Conservation (phyloP, 2,329 filamentous ascomycete genomes). For the Neonectria magnoliae region DNA sequence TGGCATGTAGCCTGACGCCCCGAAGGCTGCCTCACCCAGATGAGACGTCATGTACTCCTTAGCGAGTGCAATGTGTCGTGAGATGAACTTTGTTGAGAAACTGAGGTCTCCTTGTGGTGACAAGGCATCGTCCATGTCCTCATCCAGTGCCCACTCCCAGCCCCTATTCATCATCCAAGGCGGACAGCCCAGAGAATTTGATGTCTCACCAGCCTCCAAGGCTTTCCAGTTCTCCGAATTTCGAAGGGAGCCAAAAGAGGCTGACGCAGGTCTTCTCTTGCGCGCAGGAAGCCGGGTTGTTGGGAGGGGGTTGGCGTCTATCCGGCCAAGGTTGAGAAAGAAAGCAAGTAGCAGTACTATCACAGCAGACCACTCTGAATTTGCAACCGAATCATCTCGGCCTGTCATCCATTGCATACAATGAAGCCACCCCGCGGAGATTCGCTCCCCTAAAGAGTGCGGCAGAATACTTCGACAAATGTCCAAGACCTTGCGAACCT, state of each 20-base stretch:
- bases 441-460: constrained; percentile 65
- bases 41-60: constrained; percentile 72
- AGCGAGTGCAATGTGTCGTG: constrained; percentile 66
- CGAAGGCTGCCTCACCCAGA: constrained; percentile 65
- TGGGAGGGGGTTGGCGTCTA: constrained; percentile 39
- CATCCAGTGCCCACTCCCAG: constrained; percentile 78
- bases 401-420: constrained; percentile 73
- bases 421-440: constrained; percentile 79
- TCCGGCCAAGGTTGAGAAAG: constrained; percentile 67
- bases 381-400: constrained; percentile 56
- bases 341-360: constrained; percentile 71
- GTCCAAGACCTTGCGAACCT: constrained; percentile 69
- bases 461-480: constrained; percentile 73
- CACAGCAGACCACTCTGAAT: constrained; percentile 76
- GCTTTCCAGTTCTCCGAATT: constrained; percentile 58
- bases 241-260: constrained; percentile 49
- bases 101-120: constrained; percentile 40
- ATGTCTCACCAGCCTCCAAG: constrained; percentile 58
- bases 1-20: constrained; percentile 70
- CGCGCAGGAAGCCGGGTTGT: constrained; percentile 44
- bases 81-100: constrained; percentile 54
- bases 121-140: constrained; percentile 52
- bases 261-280: constrained; percentile 47
- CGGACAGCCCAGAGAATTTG: constrained; percentile 61
- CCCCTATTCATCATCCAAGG: constrained; percentile 69